A percentile compares a stretch with the other conserved stretches of the same genome.
These are phyloP conservation scores for Nidularia sp. DNA, from an alignment of 768 basidiomycete genomes.

Conservation along the genomic window DNA sequence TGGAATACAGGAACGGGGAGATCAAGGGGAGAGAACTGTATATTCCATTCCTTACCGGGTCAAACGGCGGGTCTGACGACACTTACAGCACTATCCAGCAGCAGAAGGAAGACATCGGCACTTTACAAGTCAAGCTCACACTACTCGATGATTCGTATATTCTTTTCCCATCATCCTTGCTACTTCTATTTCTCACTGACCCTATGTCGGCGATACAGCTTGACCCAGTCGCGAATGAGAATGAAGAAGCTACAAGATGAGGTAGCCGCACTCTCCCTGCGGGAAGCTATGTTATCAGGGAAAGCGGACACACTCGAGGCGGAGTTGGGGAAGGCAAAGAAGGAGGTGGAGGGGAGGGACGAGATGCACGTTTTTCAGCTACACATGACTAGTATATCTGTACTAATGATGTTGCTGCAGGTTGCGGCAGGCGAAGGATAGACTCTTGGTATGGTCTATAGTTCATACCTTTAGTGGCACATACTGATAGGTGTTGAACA, in stretches of 20 bases:
- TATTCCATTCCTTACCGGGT: neutral
- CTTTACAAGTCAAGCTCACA: neutral
- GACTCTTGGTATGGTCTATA: neutral
- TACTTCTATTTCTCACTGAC: no score
- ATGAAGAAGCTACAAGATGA: neutral
- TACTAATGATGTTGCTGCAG: no score
- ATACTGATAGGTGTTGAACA: neutral
- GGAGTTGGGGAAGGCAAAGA: neutral
- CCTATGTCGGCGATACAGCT: neutral
- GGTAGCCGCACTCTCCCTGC: neutral
- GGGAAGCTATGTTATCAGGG: neutral
- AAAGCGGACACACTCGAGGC: slow-evolving; percentile 1
- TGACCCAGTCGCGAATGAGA: neutral
- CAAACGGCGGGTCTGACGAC: neutral
- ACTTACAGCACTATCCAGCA: neutral
- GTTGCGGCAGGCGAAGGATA: neutral
- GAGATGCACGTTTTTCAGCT: neutral
- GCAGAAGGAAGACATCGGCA: neutral
- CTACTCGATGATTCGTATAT: neutral
- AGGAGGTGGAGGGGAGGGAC: neutral
- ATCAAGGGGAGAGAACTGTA: slow-evolving; percentile 9
- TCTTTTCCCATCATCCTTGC: no score
- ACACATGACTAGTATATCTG: no score
- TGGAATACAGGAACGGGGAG: slow-evolving; percentile 14
- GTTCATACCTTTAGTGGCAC: no score